Base-by-base conservation (phyloP, 441 rosid genomes). In the Euphorbia corollata region DNA sequence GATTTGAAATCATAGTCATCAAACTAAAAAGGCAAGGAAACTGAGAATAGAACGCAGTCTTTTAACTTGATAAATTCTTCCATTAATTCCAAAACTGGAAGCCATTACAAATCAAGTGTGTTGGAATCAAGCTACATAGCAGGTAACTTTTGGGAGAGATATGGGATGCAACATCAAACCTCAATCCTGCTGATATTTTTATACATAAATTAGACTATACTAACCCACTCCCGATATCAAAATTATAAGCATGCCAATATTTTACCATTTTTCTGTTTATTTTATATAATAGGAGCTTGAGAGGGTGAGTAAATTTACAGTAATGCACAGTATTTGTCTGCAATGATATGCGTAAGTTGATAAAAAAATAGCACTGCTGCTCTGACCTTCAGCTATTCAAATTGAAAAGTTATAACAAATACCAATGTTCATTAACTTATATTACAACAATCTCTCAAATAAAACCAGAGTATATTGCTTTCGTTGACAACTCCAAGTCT, bases 401-500 rank as follows among this genome's bases (percentile, higher is more conserved):
- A 55, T 32, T 19, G 34, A 55, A 62, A 27, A 16, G 50, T 62
- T 41, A 23, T 24, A 18, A 63, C 63, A 70, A 55, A 60, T 65
- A 34, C 18, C 23, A 27, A 32, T 64, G 32, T 51, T 38, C 24
- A 18, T 32, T 32, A 30, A 30, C 1, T 19, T 51, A 50, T 30
- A 64, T n/a, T 19, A 50, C 27, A n/a, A n/a, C 59, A 64, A 50
- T 64, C 59, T 48, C 48, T 68, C 58, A 47, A 19, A 16, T 13
- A 60, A 60, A 59, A 59, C 45, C 59, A 70, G 27, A 59, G 53
- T 23, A 18, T 36, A 22, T 9, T 48, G 41, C 43, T 65, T 18
- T 58, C 60, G 3, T 30, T 12, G 32, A 56, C 64, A 71, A 58
- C 38, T 11, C 11, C n/a, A 0, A 15, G 30, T 24, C 15, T 24